A percentile compares a stretch with the other conserved stretches of the same genome.
Evolutionary conservation across 148 eudicot species (phyloP).

Genomic region (Fallopia convolvulus): DNA sequence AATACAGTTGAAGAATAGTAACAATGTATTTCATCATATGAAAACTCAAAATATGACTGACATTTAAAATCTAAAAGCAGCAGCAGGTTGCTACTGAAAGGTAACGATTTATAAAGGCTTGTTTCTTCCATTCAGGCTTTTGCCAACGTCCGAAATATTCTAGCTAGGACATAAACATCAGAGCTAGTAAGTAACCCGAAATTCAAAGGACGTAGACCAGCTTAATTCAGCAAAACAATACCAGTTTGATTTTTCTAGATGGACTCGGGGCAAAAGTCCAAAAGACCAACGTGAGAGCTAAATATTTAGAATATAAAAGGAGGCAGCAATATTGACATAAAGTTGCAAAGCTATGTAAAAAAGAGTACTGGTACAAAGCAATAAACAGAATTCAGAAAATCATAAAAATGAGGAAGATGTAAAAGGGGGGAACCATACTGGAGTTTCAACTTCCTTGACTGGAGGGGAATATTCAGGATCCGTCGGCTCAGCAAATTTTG

Average conservation of each 20-base stretch:
- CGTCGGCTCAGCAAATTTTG: constrained; percentile 72
- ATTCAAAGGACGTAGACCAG: not conserved
- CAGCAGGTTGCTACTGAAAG: not conserved
- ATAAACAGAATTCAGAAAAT: not conserved
- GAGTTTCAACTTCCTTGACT: constrained; percentile 66
- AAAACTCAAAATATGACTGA: not conserved
- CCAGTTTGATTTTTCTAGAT: not conserved
- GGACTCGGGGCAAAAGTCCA: not conserved
- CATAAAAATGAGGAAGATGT: not conserved
- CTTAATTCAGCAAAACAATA: not conserved
- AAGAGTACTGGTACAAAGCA: not conserved
- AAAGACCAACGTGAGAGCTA: not conserved
- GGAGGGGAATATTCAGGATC: constrained; percentile 94
- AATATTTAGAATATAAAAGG: not conserved
- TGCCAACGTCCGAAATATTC: not conserved
- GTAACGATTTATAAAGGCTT: not conserved
- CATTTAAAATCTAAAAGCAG: not conserved
- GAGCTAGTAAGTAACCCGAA: not conserved
- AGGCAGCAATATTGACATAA: not conserved
- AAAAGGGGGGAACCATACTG: constrained; percentile 36
- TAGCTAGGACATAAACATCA: not conserved
- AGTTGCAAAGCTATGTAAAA: not conserved
- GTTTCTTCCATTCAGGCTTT: not conserved
- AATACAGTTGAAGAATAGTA: not conserved
- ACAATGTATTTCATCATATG: not conserved